phyloP scores from a whole-genome alignment of 805 yeast species.

The Yarrowia sp. region DNA sequence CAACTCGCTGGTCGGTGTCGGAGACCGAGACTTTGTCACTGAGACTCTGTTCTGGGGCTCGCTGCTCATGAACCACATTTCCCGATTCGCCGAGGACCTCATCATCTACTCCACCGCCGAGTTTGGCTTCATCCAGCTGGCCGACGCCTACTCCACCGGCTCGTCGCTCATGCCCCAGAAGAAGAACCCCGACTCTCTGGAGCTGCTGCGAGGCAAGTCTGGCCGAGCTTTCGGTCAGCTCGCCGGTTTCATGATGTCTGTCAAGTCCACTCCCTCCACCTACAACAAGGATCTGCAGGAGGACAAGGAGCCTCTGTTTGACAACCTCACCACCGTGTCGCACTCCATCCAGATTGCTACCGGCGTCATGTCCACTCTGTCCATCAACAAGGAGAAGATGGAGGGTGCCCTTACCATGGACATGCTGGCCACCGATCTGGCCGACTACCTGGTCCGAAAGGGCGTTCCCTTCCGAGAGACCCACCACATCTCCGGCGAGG shows the following conservation, averaged over 20 bases:
- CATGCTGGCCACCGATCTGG: constrained; percentile 98
- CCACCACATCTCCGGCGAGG: constrained; percentile 97
- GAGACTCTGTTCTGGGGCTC: constrained; percentile 97
- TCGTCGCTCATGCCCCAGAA: constrained; percentile 99
- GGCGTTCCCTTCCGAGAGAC: constrained; percentile 99
- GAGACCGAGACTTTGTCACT: constrained; percentile 96
- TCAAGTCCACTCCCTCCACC: constrained; percentile 97
- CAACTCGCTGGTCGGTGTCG: constrained; percentile 93
- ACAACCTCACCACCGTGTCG: constrained; percentile 85
- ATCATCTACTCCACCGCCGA: constrained; percentile 97
- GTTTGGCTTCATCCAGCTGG: constrained; percentile 89
- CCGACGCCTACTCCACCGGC: constrained; percentile 98
- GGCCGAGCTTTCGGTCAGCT: constrained; percentile 97
- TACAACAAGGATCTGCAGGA: constrained; percentile 99
- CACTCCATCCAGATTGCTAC: constrained; percentile 95
- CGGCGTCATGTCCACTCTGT: constrained; percentile 90
- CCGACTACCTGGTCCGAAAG: constrained; percentile 95
- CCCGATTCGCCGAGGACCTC: constrained; percentile 92
- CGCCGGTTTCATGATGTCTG: constrained; percentile 94
- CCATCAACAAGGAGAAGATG: constrained; percentile 78
- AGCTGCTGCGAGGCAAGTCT: constrained; percentile 92
- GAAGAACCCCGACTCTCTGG: constrained; percentile 97
- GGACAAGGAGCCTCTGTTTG: constrained; percentile 98
- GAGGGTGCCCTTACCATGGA: constrained; percentile 92
- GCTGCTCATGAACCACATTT: constrained; percentile 92